Conservation (phyloP, 805 yeast species). For the Starmerella roubikii region DNA sequence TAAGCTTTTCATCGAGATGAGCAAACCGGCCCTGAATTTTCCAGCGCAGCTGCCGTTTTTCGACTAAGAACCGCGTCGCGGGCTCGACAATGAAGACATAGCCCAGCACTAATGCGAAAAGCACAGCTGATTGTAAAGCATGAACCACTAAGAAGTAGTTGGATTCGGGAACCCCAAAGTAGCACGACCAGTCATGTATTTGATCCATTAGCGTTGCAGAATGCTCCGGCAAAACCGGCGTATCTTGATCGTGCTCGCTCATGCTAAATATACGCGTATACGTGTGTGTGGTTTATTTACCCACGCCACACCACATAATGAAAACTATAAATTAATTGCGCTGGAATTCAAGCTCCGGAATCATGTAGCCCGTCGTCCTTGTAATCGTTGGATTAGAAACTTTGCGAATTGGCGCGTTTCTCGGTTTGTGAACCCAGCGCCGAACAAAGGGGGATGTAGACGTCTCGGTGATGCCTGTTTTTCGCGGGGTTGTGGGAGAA, state of each 20-base stretch:
- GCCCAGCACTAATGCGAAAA: background rate
- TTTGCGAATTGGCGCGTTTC: background rate
- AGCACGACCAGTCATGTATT: background rate
- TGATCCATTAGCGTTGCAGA: background rate
- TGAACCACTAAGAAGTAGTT: background rate
- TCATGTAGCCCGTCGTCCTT: background rate
- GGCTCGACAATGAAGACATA: conserved; percentile 9
- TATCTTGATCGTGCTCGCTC: background rate
- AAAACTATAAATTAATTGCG: too few species aligned
- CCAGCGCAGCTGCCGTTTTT: conserved; percentile 4
- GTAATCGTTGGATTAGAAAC: background rate
- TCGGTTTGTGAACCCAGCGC: background rate
- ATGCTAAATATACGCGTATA: too few species aligned
- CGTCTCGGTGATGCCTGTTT: background rate
- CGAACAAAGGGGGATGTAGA: conserved; percentile 1
- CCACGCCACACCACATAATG: too few species aligned
- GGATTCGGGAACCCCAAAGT: background rate
- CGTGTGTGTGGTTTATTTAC: too few species aligned
- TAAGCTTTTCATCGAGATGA: conserved; percentile 1
- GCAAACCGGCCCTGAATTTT: conserved; percentile 9
- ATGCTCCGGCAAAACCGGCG: background rate
- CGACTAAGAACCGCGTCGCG: background rate
- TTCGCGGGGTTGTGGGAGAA: too few species aligned
- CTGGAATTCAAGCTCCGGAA: too few species aligned
- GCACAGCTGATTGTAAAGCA: background rate